phyloP scores from a whole-genome alignment of 2,329 filamentous ascomycete species.

The Phaeosphaeriaceae sp. region DNA sequence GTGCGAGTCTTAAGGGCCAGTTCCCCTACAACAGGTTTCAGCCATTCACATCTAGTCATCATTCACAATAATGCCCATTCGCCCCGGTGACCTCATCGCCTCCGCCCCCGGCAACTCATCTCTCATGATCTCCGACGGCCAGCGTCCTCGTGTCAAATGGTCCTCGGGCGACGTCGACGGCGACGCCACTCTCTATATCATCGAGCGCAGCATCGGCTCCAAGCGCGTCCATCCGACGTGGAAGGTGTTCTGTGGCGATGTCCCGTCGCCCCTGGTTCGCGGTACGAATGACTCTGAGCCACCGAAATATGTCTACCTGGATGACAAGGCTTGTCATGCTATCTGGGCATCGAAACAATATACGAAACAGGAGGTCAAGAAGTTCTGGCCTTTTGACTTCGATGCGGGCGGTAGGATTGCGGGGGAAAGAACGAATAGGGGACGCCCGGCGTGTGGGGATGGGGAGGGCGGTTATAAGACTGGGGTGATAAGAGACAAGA shows the following conservation, averaged over 20 bases:
- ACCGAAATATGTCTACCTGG: slow-evolving; percentile 50
- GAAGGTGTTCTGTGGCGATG: slow-evolving; percentile 48
- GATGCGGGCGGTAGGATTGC: slow-evolving; percentile 39
- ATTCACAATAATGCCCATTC: slow-evolving; percentile 2
- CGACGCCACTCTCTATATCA: slow-evolving; percentile 31
- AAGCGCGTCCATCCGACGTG: slow-evolving; percentile 45
- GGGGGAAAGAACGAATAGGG: slow-evolving; percentile 44
- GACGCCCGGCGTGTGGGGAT: slow-evolving; percentile 41
- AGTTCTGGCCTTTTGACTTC: slow-evolving; percentile 51
- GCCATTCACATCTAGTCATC: background rate
- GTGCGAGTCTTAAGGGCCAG: too few relatives aligned
- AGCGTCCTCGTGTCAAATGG: slow-evolving; percentile 47
- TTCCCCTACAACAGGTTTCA: background rate
- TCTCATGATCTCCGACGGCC: slow-evolving; percentile 35
- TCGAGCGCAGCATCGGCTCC: slow-evolving; percentile 25
- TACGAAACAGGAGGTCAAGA: slow-evolving; percentile 21
- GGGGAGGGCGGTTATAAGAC: slow-evolving; percentile 17
- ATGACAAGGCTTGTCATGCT: slow-evolving; percentile 48
- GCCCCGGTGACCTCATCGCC: slow-evolving; percentile 3
- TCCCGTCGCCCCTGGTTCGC: too few relatives aligned
- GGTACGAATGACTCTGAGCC: too few relatives aligned
- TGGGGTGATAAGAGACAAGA: slow-evolving; percentile 14
- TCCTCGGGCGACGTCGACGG: slow-evolving; percentile 46
- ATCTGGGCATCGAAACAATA: slow-evolving; percentile 42
- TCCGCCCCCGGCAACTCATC: slow-evolving; percentile 11